Evolutionary conservation across 768 basidiomycete species (phyloP).

Genomic region (Suillus tomentosus): DNA sequence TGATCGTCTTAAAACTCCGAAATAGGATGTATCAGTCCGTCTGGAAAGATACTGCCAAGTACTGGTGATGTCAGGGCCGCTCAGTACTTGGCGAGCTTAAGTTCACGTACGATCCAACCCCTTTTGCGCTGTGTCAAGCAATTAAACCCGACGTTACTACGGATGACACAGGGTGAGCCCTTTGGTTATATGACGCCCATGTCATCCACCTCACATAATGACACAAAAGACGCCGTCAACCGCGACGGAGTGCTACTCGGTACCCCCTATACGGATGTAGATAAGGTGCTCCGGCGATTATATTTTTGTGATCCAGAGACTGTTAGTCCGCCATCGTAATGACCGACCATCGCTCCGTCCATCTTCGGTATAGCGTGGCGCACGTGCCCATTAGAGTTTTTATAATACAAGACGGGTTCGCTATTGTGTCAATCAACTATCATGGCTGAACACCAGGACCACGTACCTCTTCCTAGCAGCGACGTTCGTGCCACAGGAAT

Average conservation of each 20-base stretch:
- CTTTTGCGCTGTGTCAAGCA: no score
- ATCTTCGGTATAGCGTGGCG: neutral
- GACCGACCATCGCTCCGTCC: neutral
- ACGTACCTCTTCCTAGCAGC: neutral
- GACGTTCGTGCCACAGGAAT: conserved; percentile 14
- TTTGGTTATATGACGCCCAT: neutral
- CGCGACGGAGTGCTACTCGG: neutral
- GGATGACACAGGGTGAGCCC: no score
- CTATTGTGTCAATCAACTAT: neutral
- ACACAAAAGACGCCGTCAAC: neutral
- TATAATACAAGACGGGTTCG: neutral
- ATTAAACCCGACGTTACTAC: no score
- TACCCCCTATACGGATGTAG: neutral
- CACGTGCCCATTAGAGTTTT: neutral
- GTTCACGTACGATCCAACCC: no score
- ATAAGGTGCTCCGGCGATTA: neutral
- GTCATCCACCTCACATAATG: neutral
- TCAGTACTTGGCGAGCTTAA: no score
- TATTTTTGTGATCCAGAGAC: neutral
- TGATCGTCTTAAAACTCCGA: no score
- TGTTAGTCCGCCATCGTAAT: neutral
- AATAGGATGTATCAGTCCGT: no score
- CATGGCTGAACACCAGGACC: neutral
- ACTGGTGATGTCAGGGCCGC: no score
- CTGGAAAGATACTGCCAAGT: no score